Percentiles rank a stretch among this genome's conserved stretches.
Evolutionary conservation across 371 early-diverging fungal genomes (phyloP).

Genomic region (Mucor velutinosus): DNA sequence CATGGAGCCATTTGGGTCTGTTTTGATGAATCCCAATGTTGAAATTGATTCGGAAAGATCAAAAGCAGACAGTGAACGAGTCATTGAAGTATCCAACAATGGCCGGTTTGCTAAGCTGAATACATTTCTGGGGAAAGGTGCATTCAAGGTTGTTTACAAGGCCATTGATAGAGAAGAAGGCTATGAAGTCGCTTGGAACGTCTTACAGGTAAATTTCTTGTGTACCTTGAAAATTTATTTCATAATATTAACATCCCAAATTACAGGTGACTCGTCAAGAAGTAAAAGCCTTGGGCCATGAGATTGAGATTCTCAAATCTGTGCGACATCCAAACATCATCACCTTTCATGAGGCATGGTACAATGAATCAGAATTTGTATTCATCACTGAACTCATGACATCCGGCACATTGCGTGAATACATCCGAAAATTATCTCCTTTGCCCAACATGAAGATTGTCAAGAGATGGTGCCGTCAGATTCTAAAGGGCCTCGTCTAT

Average conservation of each 20-base stretch:
- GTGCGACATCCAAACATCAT: constrained; percentile 90
- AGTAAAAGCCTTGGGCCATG: constrained; percentile 51
- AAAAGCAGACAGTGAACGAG: constrained; percentile 43
- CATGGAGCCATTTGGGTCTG: constrained; percentile 43
- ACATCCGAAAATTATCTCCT: constrained; percentile 72
- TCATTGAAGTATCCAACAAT: constrained; percentile 67
- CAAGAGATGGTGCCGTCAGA: constrained; percentile 72
- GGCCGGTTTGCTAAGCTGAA: constrained; percentile 73
- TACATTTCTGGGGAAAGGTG: constrained; percentile 77
- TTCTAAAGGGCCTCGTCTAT: constrained; percentile 77
- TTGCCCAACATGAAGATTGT: constrained; percentile 77
- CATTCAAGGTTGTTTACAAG: constrained; percentile 88
- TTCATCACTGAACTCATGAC: constrained; percentile 96
- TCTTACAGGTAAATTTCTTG: constrained; percentile 40
- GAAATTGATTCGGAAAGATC: constrained; percentile 37
- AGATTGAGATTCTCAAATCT: constrained; percentile 72
- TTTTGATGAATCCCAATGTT: constrained; percentile 36
- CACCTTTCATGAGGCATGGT: constrained; percentile 75
- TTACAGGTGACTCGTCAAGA: constrained; percentile 30
- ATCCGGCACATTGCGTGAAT: constrained; percentile 83
- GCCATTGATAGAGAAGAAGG: constrained; percentile 86
- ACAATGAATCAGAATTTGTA: constrained; percentile 71
- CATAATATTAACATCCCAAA: neutral
- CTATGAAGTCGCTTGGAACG: constrained; percentile 93
- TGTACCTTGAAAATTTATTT: neutral